Conservation (phyloP, 2,329 filamentous ascomycete species). For the Trichophyton schoenleinii region DNA sequence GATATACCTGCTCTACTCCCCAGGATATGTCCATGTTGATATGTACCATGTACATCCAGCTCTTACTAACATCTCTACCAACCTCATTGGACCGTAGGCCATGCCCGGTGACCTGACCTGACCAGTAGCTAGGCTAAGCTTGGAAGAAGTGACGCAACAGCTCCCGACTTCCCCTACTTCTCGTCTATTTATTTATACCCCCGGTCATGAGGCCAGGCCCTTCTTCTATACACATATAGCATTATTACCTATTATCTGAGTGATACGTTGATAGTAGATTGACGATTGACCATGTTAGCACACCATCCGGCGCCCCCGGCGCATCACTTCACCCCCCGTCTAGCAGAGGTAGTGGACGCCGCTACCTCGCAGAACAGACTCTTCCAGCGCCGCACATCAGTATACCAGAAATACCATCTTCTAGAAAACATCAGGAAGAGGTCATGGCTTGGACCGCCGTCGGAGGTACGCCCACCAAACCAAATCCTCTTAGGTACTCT, state of each 20-base stretch:
- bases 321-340: background rate
- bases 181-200: background rate
- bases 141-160: background rate
- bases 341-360: background rate
- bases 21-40: background rate
- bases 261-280: too few relatives aligned
- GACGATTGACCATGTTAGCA: background rate
- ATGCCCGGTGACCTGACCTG: background rate
- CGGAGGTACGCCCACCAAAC: constrained; percentile 21
- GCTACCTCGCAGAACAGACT: constrained; percentile 6
- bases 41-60: background rate
- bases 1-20: too few relatives aligned
- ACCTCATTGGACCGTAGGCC: background rate
- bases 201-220: too few relatives aligned
- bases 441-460: constrained; percentile 27
- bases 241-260: background rate
- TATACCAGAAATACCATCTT: constrained; percentile 25
- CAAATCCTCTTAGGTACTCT: background rate
- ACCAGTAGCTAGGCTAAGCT: background rate
- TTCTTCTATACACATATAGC: too few relatives aligned
- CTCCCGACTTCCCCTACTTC: background rate
- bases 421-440: constrained; percentile 21
- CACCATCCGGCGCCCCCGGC: background rate
- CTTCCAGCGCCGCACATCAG: constrained; percentile 22
- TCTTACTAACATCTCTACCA: background rate